These are phyloP conservation scores for Alectoria sarmentosa DNA, from an alignment of 495 filamentous ascomycete genomes.

Conservation along the genomic window DNA sequence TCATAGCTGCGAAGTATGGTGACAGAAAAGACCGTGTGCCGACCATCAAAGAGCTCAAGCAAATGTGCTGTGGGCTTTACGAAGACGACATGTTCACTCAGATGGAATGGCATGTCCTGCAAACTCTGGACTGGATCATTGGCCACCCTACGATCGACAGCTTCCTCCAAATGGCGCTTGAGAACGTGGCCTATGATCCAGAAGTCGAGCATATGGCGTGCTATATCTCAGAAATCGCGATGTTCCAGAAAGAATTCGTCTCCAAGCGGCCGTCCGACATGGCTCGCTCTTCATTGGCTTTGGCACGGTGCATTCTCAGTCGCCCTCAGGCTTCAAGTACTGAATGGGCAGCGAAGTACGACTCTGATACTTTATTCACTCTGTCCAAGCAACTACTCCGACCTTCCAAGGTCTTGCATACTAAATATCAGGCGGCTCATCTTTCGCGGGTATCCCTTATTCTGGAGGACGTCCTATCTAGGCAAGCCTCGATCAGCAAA, in stretches of 20 bases:
- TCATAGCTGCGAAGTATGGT: constrained; percentile 97
- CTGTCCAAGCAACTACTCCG: constrained; percentile 80
- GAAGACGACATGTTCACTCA: constrained; percentile 99
- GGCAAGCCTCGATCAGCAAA: constrained; percentile 67
- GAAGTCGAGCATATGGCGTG: constrained; percentile 92
- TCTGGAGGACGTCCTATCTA: constrained; percentile 78
- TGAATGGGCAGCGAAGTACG: constrained; percentile 77
- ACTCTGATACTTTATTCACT: constrained; percentile 68
- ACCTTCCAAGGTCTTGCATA: constrained; percentile 75
- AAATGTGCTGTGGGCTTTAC: constrained; percentile 98
- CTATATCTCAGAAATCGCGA: constrained; percentile 87
- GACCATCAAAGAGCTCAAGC: constrained; percentile 90
- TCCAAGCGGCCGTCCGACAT: constrained; percentile 82
- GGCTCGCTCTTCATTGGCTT: constrained; percentile 75
- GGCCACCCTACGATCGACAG: constrained; percentile 92
- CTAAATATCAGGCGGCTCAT: constrained; percentile 81
- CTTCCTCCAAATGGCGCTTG: constrained; percentile 71
- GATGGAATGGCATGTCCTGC: constrained; percentile 99
- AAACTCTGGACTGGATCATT: constrained; percentile 94
- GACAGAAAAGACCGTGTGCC: constrained; percentile 97
- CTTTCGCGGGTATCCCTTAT: constrained; percentile 73
- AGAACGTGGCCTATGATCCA: constrained; percentile 59
- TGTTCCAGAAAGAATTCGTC: constrained; percentile 96
- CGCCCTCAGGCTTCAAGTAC: constrained; percentile 65
- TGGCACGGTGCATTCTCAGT: constrained; percentile 80